A percentile compares a stretch with the other conserved stretches of the same genome.
These are phyloP conservation scores for Strobilomyces confusus DNA, from an alignment of 768 basidiomycete genomes.

Conservation along the genomic window DNA sequence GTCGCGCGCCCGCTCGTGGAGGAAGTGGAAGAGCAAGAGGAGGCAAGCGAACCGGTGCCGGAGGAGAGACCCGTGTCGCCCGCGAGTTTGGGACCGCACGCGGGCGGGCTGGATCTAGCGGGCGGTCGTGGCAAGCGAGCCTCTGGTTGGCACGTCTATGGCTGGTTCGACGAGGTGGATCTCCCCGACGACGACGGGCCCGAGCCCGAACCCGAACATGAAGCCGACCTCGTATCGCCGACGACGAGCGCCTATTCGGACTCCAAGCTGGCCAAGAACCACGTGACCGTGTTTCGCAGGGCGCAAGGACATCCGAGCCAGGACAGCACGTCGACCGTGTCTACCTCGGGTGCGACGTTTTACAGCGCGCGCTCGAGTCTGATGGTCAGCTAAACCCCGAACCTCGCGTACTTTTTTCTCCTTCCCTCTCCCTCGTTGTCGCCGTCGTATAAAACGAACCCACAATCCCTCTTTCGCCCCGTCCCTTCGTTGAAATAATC, in stretches of 20 bases:
- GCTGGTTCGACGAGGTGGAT: conserved; percentile 27
- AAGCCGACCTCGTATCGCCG: neutral
- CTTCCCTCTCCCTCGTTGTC: neutral
- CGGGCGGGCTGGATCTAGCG: conserved; percentile 28
- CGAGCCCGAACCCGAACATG: too few relatives aligned
- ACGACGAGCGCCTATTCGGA: neutral
- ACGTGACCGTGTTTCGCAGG: conserved; percentile 10
- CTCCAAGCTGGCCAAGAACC: conserved; percentile 6
- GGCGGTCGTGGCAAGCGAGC: conserved; percentile 31
- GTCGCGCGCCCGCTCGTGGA: conserved; percentile 8
- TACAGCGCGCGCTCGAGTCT: conserved; percentile 32
- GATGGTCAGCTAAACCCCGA: conserved; percentile 10
- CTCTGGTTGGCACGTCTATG: conserved; percentile 31
- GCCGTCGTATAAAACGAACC: neutral
- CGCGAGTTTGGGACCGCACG: conserved; percentile 25
- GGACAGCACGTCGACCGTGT: conserved; percentile 23
- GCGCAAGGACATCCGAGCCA: conserved; percentile 20
- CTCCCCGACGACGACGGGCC: neutral
- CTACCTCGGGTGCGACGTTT: conserved; percentile 24
- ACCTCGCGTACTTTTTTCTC: too few relatives aligned
- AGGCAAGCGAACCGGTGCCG: neutral
- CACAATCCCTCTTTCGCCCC: too few relatives aligned
- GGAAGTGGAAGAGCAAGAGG: conserved; percentile 2
- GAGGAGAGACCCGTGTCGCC: conserved; percentile 14
- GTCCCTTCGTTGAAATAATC: too few relatives aligned